These are phyloP conservation scores for Populus hybrid DNA, from an alignment of 441 rosid genomes.

Conservation along the genomic window DNA sequence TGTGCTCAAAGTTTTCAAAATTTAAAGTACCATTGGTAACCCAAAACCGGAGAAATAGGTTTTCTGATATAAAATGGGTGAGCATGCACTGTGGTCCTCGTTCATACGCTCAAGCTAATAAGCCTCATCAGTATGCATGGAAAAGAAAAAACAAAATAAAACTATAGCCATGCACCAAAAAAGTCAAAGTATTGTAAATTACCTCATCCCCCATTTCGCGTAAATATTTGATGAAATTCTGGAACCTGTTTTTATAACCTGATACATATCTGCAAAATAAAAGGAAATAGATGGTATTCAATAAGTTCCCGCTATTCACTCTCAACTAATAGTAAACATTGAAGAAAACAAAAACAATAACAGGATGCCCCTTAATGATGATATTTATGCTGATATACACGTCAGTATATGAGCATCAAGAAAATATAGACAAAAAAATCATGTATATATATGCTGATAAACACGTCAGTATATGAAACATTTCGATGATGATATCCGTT, in stretches of 20 bases:
- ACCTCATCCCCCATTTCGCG: slow-evolving; percentile 99
- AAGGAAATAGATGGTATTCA: slow-evolving; percentile 16
- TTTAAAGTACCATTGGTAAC: not conserved
- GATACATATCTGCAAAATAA: slow-evolving; percentile 79
- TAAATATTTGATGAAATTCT: slow-evolving; percentile 86
- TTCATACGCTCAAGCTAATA: not conserved
- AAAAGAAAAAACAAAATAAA: not conserved
- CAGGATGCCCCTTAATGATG: not conserved
- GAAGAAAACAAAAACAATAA: not conserved
- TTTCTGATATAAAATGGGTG: no score
- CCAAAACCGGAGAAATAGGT: not conserved
- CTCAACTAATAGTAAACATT: slow-evolving; percentile 7
- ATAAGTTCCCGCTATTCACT: not conserved
- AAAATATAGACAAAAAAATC: no score
- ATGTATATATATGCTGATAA: no score
- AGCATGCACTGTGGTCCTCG: not conserved
- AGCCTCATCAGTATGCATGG: not conserved
- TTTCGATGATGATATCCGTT: not conserved
- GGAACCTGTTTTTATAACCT: slow-evolving; percentile 94
- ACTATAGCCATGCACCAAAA: not conserved
- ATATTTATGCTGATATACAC: not conserved
- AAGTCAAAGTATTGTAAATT: slow-evolving; percentile 10
- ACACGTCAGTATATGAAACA: not conserved
- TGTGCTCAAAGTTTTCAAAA: not conserved
- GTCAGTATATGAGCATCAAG: not conserved